Base-by-base conservation (phyloP, 2,329 filamentous ascomycete species). In the Chaetomium olivaceum region DNA sequence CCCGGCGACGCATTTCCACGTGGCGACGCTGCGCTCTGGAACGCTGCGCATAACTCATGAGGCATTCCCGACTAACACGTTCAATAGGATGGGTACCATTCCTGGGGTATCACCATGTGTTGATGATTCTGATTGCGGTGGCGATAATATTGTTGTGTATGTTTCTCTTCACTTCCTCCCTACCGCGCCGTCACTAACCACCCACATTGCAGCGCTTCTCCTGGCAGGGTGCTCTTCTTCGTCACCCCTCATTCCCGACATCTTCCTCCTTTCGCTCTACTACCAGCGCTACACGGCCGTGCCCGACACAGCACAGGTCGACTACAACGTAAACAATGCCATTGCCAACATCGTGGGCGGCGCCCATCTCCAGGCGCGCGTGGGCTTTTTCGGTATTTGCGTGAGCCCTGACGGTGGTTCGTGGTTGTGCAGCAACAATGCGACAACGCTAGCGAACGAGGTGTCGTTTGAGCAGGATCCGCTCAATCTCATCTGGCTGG, bases 231-330 rank as follows among this genome's bases (percentile, higher is more conserved):
- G 95, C 80, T 98, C 95, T 4, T 98, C 94, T 11, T 97, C 94
- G 50, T 97, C 94, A 60, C 95, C 94, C 2, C 83, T 96, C 63
- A 97, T 99, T 73, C 95, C 95, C 29, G 89, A 89, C 76, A 98
- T 99, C 79, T 99, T 97, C 85, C 88, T 99, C 72, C 91, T 99
- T 71, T 97, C 93, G n/a, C 87, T 99, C 74, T 98, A 96, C 86
- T 99, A 97, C 82, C 83, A 96, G 77, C 83, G 86, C 68, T 97
- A 97, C 80, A 87, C 89, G 23, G 91, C 95, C 3, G 82, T 86
- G 31, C 94, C 94, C 71, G 88, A 91, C 72, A 91, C 92, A 5
- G 86, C 94, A 11, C 94, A 98, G 80, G 93, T 97, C 71, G 89
- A 97, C 77, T 96, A 96, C 68, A 91, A 90, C 65, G 90, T 95